A percentile compares a stretch with the other conserved stretches of the same genome.
These are phyloP conservation scores for Penicillium longicatenatum DNA, from an alignment of 495 filamentous ascomycete genomes.

Conservation along the genomic window DNA sequence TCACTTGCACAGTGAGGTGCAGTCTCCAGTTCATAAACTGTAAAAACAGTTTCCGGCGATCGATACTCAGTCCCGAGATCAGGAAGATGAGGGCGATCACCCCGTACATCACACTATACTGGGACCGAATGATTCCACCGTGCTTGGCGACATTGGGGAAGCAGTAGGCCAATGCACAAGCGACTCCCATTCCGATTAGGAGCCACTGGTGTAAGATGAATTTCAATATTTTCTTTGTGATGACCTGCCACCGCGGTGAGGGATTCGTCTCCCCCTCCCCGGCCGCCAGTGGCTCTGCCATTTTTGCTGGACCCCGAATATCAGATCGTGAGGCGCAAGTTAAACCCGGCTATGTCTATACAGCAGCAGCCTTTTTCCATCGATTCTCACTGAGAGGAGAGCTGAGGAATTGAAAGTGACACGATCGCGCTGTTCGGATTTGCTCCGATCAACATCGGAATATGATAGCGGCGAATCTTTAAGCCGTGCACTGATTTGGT, in stretches of 20 bases:
- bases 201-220: constrained; percentile 58
- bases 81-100: constrained; percentile 56
- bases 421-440: constrained; percentile 23
- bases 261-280: not conserved
- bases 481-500: constrained; percentile 3
- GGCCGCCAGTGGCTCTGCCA: constrained; percentile 13
- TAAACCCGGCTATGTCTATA: not conserved
- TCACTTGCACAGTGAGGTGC: constrained; percentile 52
- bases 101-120: constrained; percentile 57
- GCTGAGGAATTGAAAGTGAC: constrained; percentile 3
- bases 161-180: constrained; percentile 51
- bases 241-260: constrained; percentile 11
- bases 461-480: constrained; percentile 21
- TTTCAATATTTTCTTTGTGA: constrained; percentile 22
- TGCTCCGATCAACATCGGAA: constrained; percentile 23
- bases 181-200: constrained; percentile 55
- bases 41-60: constrained; percentile 50
- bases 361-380: not conserved
- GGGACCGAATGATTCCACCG: constrained; percentile 53
- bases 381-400: not conserved
- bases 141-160: constrained; percentile 56
- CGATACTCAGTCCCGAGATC: constrained; percentile 55
- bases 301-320: constrained; percentile 4
- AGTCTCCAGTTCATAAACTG: constrained; percentile 56
- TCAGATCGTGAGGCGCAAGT: not conserved